Evolutionary conservation across 257 asterid species (phyloP).

Genomic region (Gardenia jasminoides): DNA sequence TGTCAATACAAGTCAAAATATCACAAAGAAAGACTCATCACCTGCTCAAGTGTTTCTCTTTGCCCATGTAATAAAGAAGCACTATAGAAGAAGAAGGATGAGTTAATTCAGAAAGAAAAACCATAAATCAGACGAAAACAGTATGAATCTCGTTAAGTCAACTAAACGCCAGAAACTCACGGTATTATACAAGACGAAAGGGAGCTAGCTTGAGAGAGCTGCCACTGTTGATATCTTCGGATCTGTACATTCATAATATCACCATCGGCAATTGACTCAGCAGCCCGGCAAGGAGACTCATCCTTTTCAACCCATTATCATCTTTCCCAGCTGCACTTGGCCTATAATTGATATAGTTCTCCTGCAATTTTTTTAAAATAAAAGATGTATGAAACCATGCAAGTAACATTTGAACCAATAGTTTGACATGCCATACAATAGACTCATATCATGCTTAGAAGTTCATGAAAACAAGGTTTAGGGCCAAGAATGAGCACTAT

Average conservation of each 20-base stretch:
- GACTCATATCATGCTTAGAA: background rate
- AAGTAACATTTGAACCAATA: background rate
- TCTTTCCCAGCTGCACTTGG: slow-evolving; percentile 77
- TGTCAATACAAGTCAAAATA: background rate
- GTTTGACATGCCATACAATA: background rate
- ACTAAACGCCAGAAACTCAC: slow-evolving; percentile 44
- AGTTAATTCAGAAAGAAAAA: slow-evolving; percentile 1
- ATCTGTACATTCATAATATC: slow-evolving; percentile 92
- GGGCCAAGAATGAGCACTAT: background rate
- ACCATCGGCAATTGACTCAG: slow-evolving; percentile 97
- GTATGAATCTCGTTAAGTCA: slow-evolving; percentile 3
- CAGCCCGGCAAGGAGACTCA: slow-evolving; percentile 78
- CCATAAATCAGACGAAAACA: background rate
- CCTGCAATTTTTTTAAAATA: slow-evolving; percentile 51
- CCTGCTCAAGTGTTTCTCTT: slow-evolving; percentile 87
- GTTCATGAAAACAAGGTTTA: background rate
- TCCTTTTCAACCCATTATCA: slow-evolving; percentile 75
- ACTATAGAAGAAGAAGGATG: slow-evolving; percentile 43
- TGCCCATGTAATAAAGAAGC: slow-evolving; percentile 91
- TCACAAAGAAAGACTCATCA: slow-evolving; percentile 27
- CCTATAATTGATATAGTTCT: slow-evolving; percentile 83
- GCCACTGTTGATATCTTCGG: slow-evolving; percentile 94
- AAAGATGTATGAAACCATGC: background rate
- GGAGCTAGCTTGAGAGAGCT: slow-evolving; percentile 79
- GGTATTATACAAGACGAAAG: slow-evolving; percentile 84